These are phyloP conservation scores for Asparagopsis taxiformis DNA, from an alignment of 31 red algal genomes.

Conservation along the genomic window DNA sequence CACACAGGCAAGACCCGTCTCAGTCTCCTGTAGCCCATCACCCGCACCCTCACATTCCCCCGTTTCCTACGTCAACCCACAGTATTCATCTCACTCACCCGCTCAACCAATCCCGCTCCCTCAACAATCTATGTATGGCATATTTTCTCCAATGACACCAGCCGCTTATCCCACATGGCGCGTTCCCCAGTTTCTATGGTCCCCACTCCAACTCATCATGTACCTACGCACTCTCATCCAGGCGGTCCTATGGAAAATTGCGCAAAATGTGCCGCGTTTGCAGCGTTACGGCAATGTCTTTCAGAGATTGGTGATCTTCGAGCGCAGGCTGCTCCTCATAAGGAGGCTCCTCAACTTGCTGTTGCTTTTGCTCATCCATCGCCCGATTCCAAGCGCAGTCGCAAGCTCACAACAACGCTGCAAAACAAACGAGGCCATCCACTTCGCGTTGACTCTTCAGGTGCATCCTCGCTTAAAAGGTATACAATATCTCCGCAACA, in stretches of 20 bases:
- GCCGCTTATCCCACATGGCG: constrained; percentile 17
- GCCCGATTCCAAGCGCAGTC: not conserved
- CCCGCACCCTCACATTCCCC: constrained; percentile 33
- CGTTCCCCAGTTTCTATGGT: constrained; percentile 7
- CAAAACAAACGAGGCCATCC: not conserved
- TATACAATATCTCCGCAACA: not conserved
- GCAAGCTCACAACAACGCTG: not conserved
- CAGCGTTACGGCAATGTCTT: constrained; percentile 52
- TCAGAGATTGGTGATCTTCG: constrained; percentile 38
- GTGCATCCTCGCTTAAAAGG: not conserved
- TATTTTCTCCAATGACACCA: constrained; percentile 51
- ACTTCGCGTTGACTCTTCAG: too few relatives aligned
- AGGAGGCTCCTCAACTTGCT: too few relatives aligned
- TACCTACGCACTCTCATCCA: constrained; percentile 38
- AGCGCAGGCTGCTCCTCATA: not conserved
- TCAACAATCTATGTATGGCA: constrained; percentile 12
- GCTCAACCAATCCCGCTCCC: constrained; percentile 12
- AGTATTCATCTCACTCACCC: constrained; percentile 24
- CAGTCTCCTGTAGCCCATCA: constrained; percentile 13
- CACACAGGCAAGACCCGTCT: constrained; percentile 10
- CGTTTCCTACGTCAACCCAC: constrained; percentile 24
- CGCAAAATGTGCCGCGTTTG: constrained; percentile 52
- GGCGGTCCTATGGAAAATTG: constrained; percentile 43
- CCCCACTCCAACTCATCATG: constrained; percentile 4
- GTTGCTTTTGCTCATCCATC: not conserved